phyloP scores from a whole-genome alignment of 306 rosid species.

The Casuarina cunninghamiana region DNA sequence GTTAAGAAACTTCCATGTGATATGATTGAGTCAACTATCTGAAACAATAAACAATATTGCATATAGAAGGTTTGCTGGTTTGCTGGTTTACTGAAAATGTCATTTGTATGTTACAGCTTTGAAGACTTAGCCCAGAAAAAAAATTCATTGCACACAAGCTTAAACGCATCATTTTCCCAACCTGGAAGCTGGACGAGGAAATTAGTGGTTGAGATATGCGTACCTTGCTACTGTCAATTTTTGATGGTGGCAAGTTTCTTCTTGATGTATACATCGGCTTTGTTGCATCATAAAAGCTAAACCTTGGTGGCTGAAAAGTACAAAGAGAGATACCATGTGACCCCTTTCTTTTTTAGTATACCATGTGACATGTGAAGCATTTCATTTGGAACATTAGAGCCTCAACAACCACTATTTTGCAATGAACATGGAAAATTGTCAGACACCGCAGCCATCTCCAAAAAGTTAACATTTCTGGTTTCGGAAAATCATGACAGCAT shows the following conservation, averaged over 20 bases:
- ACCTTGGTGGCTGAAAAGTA: slow-evolving; percentile 51
- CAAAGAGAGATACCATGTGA: neutral
- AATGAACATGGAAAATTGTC: neutral
- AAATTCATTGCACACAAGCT: neutral
- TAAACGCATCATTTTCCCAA: slow-evolving; percentile 8
- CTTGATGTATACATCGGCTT: slow-evolving; percentile 91
- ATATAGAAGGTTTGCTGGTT: neutral
- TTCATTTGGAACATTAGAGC: neutral
- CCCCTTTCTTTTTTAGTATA: neutral
- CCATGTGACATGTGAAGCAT: neutral
- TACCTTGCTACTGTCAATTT: slow-evolving; percentile 88
- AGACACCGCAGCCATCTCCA: neutral
- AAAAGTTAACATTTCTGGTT: neutral
- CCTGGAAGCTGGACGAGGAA: slow-evolving; percentile 6
- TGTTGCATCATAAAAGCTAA: slow-evolving; percentile 83
- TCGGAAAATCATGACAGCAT: neutral
- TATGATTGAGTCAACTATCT: slow-evolving; percentile 88
- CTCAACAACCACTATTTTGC: neutral
- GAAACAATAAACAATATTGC: slow-evolving; percentile 6
- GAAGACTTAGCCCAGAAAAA: neutral
- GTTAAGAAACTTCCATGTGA: slow-evolving; percentile 93
- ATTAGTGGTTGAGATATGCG: slow-evolving; percentile 21
- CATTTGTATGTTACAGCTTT: neutral
- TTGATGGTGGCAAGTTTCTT: slow-evolving; percentile 92
- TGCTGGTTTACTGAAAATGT: neutral